Conservation (phyloP, 306 rosid genomes). For the Sindora glabra region DNA sequence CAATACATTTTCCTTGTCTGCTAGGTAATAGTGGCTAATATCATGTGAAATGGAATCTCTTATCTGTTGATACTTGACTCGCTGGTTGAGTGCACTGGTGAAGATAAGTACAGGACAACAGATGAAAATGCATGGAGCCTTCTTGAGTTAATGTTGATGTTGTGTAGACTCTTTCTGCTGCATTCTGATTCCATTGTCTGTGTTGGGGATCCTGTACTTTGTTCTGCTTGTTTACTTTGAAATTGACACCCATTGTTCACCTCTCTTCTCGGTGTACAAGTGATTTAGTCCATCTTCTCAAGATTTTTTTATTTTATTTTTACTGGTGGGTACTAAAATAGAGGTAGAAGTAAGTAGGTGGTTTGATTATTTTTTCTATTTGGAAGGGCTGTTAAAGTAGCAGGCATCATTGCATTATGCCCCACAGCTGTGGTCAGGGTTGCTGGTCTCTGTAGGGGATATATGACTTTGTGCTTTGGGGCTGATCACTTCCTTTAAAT, state of each 20-base stretch:
- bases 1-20: background rate
- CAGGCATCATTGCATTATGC: no score
- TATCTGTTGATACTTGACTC: conserved; percentile 12
- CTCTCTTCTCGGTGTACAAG: no score
- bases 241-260: no score
- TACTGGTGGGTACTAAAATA: background rate
- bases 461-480: no score
- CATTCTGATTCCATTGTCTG: conserved; percentile 8
- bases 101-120: conserved; percentile 1
- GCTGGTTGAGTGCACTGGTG: conserved; percentile 11
- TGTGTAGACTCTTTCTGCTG: background rate
- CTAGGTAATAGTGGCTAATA: conserved; percentile 20
- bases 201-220: background rate
- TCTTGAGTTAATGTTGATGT: conserved; percentile 7
- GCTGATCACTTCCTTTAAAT: no score
- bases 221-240: background rate
- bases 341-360: no score
- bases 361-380: no score
- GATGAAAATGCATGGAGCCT: conserved; percentile 7
- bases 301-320: no score
- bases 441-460: no score
- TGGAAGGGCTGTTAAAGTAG: no score
- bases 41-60: conserved; percentile 24
- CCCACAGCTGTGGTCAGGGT: no score
- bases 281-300: no score